Evolutionary conservation across 768 basidiomycete species (phyloP), one percentile per base, ranked within the genome.

Genomic region (Psilocybe sp.): DNA sequence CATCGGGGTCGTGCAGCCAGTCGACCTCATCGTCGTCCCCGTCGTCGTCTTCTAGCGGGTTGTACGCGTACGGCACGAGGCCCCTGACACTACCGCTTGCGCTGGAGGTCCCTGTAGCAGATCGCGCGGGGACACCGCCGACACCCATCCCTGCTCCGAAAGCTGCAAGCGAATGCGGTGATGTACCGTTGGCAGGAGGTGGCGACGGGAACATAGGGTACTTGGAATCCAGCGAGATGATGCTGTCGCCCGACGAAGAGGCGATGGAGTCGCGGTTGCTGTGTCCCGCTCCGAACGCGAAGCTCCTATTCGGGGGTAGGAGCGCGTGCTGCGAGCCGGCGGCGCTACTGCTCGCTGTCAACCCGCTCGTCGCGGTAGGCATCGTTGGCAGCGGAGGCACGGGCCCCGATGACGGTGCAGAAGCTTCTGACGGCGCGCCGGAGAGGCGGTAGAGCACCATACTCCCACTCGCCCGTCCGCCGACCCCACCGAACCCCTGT

Each of bases 21-120:
- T 94, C 92, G 59, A 93, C 92, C 13, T 85, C 85, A 61, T 89
- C 87, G 1, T 71, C 69, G 0, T 72, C 77, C n/a, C 75, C 74
- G 51, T 75, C 65, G 54, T 74, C 69, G 58, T 89, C 87, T 14
- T 70, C 34, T 3, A 69, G 71, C 0, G 87, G 88, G 58, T 89
- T 86, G 60, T 86, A 89, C 11, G 75, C 85, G 59, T 88, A 90
- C 1, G 88, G 78, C 0, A 89, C 69, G 28, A 89, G 69, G 0
- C 74, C 76, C 1, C 73, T 57, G 6, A 64, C 62, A 0, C 56
- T 50, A 12, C 55, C 45, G 37, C 49, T 43, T 13, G 38, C 10
- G 34, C 49, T 36, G 15, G 23, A 28, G 23, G 23, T 28, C 23
- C 23, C 23, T 28, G 23, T 28, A 4, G 4, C 23, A 3, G 23